A percentile compares a stretch with the other conserved stretches of the same genome.
Conservation (phyloP, 371 early-diverging fungal genomes). For the Circinella minor region DNA sequence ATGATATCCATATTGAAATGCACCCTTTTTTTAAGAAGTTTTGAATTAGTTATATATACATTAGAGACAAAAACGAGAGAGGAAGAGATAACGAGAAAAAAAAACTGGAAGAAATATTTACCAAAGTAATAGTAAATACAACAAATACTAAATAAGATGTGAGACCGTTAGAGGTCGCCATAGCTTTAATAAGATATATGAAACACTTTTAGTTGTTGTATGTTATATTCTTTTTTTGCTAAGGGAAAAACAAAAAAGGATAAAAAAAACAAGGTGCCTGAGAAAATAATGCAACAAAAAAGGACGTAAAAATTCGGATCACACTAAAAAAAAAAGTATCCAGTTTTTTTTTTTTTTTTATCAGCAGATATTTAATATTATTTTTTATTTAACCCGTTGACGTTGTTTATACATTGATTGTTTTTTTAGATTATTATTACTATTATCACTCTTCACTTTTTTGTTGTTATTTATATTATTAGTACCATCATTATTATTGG, state of each 20-base stretch:
- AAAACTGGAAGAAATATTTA: conserved; percentile 11
- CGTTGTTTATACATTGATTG: background rate
- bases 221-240: background rate
- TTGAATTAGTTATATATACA: background rate
- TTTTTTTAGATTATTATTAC: background rate
- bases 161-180: conserved; percentile 18
- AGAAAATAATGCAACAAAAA: conserved; percentile 2
- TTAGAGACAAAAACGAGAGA: background rate
- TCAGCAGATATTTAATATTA: conserved; percentile 3
- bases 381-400: conserved; percentile 8
- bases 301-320: background rate
- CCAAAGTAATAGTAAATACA: conserved; percentile 42
- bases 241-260: no score
- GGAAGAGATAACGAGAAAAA: conserved; percentile 1
- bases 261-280: background rate
- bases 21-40: conserved; percentile 32
- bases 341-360: background rate
- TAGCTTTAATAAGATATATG: background rate
- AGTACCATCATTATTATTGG: background rate
- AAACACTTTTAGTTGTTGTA: background rate
- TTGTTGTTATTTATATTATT: no score
- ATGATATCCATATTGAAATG: conserved; percentile 86
- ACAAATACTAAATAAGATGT: conserved; percentile 46
- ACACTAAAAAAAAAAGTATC: background rate
- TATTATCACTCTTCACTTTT: background rate